Evolutionary conservation across 2,329 filamentous ascomycete species (phyloP).

Genomic region (Beauveria medogensis): DNA sequence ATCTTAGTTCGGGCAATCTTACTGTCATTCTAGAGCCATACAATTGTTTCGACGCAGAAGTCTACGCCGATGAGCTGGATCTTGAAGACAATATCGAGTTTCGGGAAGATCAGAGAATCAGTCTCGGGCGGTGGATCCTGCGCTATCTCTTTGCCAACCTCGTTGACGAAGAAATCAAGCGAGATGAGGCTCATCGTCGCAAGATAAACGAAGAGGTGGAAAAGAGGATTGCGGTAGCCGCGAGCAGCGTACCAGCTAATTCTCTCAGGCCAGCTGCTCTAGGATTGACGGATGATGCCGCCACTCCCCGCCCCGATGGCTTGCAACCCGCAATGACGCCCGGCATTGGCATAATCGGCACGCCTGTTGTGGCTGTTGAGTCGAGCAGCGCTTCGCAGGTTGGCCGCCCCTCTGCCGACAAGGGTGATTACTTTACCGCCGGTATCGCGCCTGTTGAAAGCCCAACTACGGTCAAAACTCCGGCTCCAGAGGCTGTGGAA

Average conservation of each 20-base stretch:
- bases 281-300: slow-evolving; percentile 20
- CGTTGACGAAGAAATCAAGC: slow-evolving; percentile 81
- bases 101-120: slow-evolving; percentile 90
- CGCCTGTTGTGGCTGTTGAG: slow-evolving; percentile 46
- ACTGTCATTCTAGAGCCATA: slow-evolving; percentile 89
- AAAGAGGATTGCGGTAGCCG: slow-evolving; percentile 47
- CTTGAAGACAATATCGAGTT: slow-evolving; percentile 71
- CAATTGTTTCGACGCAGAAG: slow-evolving; percentile 94
- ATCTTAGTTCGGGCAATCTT: slow-evolving; percentile 84
- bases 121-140: slow-evolving; percentile 92
- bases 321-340: slow-evolving; percentile 60
- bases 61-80: slow-evolving; percentile 86
- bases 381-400: slow-evolving; percentile 41
- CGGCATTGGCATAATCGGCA: slow-evolving; percentile 70
- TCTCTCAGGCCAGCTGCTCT: slow-evolving; percentile 28
- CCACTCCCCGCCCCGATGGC: slow-evolving; percentile 59
- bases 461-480: slow-evolving; percentile 24
- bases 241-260: slow-evolving; percentile 55
- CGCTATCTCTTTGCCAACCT: slow-evolving; percentile 85
- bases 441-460: slow-evolving; percentile 42
- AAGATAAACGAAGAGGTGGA: slow-evolving; percentile 56
- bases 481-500: slow-evolving; percentile 36
- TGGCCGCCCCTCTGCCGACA: slow-evolving; percentile 55
- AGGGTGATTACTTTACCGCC: slow-evolving; percentile 71
- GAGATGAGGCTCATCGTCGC: slow-evolving; percentile 67